Percentiles rank a stretch among this genome's conserved stretches.
phyloP scores from a whole-genome alignment of 352 stramenopile genomes.

The Synura sp. region DNA sequence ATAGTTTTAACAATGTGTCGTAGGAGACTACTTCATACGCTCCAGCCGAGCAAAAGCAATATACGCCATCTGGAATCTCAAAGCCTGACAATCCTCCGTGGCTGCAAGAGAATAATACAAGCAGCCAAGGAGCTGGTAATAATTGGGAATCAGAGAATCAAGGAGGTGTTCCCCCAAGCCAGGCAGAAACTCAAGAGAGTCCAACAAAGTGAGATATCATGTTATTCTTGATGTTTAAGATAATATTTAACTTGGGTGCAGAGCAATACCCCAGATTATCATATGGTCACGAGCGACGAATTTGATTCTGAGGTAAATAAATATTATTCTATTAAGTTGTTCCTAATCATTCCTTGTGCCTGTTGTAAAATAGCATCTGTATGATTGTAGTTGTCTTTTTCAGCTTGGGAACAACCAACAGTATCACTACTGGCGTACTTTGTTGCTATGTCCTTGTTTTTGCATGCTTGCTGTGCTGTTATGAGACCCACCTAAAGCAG shows the following conservation, averaged over 20 bases:
- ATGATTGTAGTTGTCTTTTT: slow-evolving; percentile 24
- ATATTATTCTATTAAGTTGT: too few relatives aligned
- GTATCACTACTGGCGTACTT: slow-evolving; percentile 8
- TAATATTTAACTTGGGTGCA: too few relatives aligned
- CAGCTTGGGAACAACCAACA: neutral
- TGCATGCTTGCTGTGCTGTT: slow-evolving; percentile 52
- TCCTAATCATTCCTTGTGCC: too few relatives aligned
- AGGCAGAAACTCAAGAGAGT: too few relatives aligned
- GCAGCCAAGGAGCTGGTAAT: neutral
- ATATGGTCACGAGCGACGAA: neutral
- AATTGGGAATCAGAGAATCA: neutral
- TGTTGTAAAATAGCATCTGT: too few relatives aligned
- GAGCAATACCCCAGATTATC: neutral
- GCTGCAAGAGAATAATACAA: neutral
- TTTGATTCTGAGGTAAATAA: slow-evolving; percentile 12
- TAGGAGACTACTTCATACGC: neutral
- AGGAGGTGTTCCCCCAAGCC: too few relatives aligned
- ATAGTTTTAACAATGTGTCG: neutral
- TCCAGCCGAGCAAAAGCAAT: neutral
- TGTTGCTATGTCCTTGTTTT: slow-evolving; percentile 46
- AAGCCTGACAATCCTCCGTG: neutral
- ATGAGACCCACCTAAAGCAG: slow-evolving; percentile 51
- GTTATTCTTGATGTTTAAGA: too few relatives aligned
- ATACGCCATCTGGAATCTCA: neutral
- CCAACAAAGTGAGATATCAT: too few relatives aligned